Percentiles rank a stretch among this genome's conserved stretches.
Evolutionary conservation across 352 stramenopile species (phyloP).

Genomic region (Phytophthora syringae): DNA sequence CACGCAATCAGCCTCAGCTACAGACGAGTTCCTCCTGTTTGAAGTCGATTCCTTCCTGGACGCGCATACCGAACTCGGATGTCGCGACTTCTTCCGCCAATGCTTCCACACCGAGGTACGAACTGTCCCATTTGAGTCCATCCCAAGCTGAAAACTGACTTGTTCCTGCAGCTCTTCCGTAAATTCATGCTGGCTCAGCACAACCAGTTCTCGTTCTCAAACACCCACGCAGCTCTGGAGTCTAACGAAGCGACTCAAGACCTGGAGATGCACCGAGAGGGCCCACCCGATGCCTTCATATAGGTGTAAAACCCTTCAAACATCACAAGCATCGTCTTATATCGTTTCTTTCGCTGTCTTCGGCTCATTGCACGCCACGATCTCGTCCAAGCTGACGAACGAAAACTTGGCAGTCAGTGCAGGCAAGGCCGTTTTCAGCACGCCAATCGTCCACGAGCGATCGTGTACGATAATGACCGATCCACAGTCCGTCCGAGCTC

Average conservation of each 20-base stretch:
- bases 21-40: constrained; percentile 57
- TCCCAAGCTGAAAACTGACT: too few species aligned
- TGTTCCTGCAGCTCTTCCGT: constrained; percentile 53
- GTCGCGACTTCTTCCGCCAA: constrained; percentile 82
- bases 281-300: constrained; percentile 25
- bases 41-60: constrained; percentile 71
- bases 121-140: neutral
- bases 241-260: constrained; percentile 10
- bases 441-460: constrained; percentile 78
- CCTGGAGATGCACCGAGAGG: constrained; percentile 6
- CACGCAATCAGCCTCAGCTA: neutral
- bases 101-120: constrained; percentile 74
- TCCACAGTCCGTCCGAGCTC: constrained; percentile 59
- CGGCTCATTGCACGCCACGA: constrained; percentile 37
- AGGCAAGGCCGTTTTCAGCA: constrained; percentile 66
- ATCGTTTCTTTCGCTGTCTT: constrained; percentile 30
- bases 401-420: constrained; percentile 55
- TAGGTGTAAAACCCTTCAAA: constrained; percentile 2
- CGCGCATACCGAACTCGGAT: constrained; percentile 70
- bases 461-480: constrained; percentile 89
- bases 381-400: constrained; percentile 78
- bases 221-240: neutral
- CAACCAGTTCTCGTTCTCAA: constrained; percentile 41
- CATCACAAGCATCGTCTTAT: neutral
- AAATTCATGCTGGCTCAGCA: constrained; percentile 61